Evolutionary conservation across 192 early-diverging fungal genomes (phyloP), one percentile per base, ranked within the genome.

Genomic region (Entomortierella lignicola): DNA sequence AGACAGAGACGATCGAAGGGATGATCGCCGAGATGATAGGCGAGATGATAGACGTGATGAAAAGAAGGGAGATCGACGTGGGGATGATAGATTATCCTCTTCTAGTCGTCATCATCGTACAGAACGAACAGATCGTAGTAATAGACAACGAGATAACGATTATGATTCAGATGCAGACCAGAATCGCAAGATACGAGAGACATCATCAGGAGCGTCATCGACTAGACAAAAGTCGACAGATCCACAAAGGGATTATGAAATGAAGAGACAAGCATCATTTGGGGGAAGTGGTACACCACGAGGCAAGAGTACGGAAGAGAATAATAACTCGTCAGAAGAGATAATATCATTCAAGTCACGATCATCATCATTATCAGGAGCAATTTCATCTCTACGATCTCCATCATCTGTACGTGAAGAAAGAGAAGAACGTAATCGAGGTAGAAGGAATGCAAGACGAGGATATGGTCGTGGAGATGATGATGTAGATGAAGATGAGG

Each of bases 181-280:
- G 0, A 30, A 29, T 41, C 60, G 55, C 53, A 60, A 63, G 29
- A 56, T 26, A 1, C 71, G 63, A 1, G 63, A 73, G 21, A 12
- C 13, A 23, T 60, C 56, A 31, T 52, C 48, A 21, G 26, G 55
- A 3, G 61, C 70, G 15, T 57, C 54, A 26, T 63, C 70, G 2
- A 30, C 66, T 15, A 47, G 31, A 47, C 53, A 51, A 41, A 51
- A 43, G 50, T 42, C 62, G 34, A 31, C 30, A 8, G 63, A 73
- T 27, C 63, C 70, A 18, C 70, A 63, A 44, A 60, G 70, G 1
- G 70, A 72, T 13, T 64, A 72, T 55, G 70, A 72, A 31, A 11
- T 50, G 31, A 72, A 64, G 34, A 42, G 61, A 18, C 54, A 50
- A 25, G 61, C 60, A 7, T 34, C 25, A n/a, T 63, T 61, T 56